A percentile compares a stretch with the other conserved stretches of the same genome.
These are phyloP conservation scores for Xylariaceae sp. DNA, from an alignment of 2,329 filamentous ascomycete species.

Conservation along the genomic window DNA sequence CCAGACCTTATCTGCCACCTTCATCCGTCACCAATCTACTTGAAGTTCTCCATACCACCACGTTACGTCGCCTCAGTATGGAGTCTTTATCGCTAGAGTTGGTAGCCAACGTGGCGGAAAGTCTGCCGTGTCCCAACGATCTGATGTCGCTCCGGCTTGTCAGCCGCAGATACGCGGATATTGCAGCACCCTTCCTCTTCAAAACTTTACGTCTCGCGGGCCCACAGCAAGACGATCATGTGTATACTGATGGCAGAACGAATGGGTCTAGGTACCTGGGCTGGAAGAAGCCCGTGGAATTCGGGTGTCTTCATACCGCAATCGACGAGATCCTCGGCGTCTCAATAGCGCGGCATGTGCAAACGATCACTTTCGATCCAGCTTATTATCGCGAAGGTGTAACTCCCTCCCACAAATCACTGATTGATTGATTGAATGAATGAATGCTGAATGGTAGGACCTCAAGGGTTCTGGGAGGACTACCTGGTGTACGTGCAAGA, in stretches of 20 bases:
- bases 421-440: neutral
- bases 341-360: conserved; percentile 5
- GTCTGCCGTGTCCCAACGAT: conserved; percentile 5
- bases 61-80: no score
- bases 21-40: no score
- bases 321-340: conserved; percentile 9
- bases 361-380: conserved; percentile 11
- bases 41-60: no score
- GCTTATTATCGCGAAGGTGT: conserved; percentile 11
- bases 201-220: conserved; percentile 9
- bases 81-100: neutral
- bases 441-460: neutral
- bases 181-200: conserved; percentile 10
- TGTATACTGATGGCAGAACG: neutral
- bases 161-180: conserved; percentile 6
- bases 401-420: neutral
- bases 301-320: conserved; percentile 4
- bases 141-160: conserved; percentile 9
- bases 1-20: no score
- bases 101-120: conserved; percentile 2
- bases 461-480: conserved; percentile 8
- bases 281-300: conserved; percentile 9
- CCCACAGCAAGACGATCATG: conserved; percentile 2
- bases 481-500: conserved; percentile 4
- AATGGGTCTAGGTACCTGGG: neutral